Evolutionary conservation across 768 basidiomycete species (phyloP), one percentile per base, ranked within the genome.

Genomic region (Chalciporus pseudorubinellus): DNA sequence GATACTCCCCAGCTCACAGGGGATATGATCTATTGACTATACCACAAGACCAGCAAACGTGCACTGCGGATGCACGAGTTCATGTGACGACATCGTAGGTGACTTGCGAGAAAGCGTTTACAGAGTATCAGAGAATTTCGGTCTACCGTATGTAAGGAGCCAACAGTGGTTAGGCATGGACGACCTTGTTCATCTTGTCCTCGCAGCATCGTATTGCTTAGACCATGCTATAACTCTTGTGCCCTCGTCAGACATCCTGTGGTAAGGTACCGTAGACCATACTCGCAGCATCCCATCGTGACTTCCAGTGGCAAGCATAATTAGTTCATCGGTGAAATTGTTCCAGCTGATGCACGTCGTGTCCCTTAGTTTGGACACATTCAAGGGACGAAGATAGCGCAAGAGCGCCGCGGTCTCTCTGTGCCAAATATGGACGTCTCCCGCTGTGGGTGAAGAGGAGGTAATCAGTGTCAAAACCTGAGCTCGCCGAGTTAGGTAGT

Each of bases 301-400:
- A 52, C 81, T 81, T 19, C 88, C 89, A 0, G 85, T 85, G 9
- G 87, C 87, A 52, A 87, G 84, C 73, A 72, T 75, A 55, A 67
- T 65, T 38, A 60, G 58, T 1, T 59, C 73, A 0, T 77, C 80
- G 12, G 73, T 76, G 3, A 79, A 77, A 46, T 78, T 79, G 61
- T 89, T 91, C 88, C 89, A 92, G n/a, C 86, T 86, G 18, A 90
- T 77, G 53, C 85, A 87, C 10, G 89, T 91, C 59, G 90, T 64
- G 55, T 90, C 87, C 24, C 83, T 82, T 46, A 51, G 8, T 9
- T 80, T 79, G 39, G 78, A 72, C 31, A 59, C 45, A n/a, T 64
- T 57, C 26, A 82, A 83, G 16, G 82, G 77, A 4, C 78, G 81
- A 43, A 92, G 74, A 51, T 84, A 79, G 48, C 89, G 87, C 4